Base-by-base conservation (phyloP, 2,329 filamentous ascomycete genomes). In the Leptographium radiaticola region DNA sequence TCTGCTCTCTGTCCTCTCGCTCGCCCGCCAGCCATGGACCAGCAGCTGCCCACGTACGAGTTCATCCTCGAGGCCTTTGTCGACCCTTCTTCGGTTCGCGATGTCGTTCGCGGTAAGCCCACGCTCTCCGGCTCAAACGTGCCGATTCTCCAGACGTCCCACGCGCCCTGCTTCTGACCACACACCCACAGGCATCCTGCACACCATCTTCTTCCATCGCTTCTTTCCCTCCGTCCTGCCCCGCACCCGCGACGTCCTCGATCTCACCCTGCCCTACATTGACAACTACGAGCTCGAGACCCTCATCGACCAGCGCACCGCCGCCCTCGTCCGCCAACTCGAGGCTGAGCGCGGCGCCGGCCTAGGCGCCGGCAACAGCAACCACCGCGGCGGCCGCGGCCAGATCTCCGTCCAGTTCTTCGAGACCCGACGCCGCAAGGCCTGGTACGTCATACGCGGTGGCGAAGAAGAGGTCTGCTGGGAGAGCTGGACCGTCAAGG, bases 121-220 rank as follows among this genome's bases (percentile, higher is more conserved):
- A 13, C 15, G 6, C 2, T 8, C 25, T 5, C 25, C 25, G 25
- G 25, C 2, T 25, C 25, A 5, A 25, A 25, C 25, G 38, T 5
- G 13, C 51, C 48, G 34, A 54, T 36, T 45, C 48, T 25, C 45
- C 53, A 15, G 36, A 10, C 25, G 25, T 43, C 51, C 52, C 49
- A 33, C 53, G 52, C 53, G 59, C 54, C 55, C 11, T 47, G 18
- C 33, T 25, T 25, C 25, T 44, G 31, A 11, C 52, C 47, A 46
- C 9, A 33, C 15, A 49, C 8, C 40, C 51, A 36, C 56, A 95
- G 91, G 87, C 59, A 87, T 96, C 67, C 79, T 97, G 50, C 90
- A 96, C 69, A 94, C 90, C 51, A 96, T 97, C 68, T 98, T 97
- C 81, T 97, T 97, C 78, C 90, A 96, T 73, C 86, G 93, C 65